phyloP scores from a whole-genome alignment of 768 basidiomycete genomes.

The Cubamyces lactineus region DNA sequence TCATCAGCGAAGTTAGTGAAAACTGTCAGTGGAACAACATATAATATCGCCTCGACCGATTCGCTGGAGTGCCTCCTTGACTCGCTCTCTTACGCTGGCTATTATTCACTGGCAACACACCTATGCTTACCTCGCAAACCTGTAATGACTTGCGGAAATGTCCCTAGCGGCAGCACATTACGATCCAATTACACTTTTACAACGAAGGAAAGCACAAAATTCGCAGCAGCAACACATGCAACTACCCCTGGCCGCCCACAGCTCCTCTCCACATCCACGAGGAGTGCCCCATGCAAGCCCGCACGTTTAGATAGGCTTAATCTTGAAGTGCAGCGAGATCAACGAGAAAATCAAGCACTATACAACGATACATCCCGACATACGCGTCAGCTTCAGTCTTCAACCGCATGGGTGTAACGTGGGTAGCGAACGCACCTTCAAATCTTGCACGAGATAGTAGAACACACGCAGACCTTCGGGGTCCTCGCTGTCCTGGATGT shows the following conservation, averaged over 20 bases:
- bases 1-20: no score
- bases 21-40: no score
- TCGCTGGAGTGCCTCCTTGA: no score
- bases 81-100: no score
- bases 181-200: slow-evolving; percentile 6
- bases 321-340: slow-evolving; percentile 99
- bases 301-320: slow-evolving; percentile 85
- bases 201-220: background rate
- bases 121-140: no score
- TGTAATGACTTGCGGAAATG: no score
- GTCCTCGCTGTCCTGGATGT: slow-evolving; percentile 96
- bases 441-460: slow-evolving; percentile 97
- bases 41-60: no score
- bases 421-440: slow-evolving; percentile 63
- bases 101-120: no score
- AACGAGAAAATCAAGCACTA: slow-evolving; percentile 98
- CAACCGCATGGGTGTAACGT: no score
- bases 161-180: background rate
- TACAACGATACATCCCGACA: background rate
- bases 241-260: no score
- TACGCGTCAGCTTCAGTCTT: background rate
- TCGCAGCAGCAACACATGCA: background rate
- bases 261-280: background rate
- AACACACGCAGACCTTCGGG: slow-evolving; percentile 97
- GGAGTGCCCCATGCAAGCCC: background rate